Conservation (phyloP, 148 eudicot species). For the Cornus suecica region DNA sequence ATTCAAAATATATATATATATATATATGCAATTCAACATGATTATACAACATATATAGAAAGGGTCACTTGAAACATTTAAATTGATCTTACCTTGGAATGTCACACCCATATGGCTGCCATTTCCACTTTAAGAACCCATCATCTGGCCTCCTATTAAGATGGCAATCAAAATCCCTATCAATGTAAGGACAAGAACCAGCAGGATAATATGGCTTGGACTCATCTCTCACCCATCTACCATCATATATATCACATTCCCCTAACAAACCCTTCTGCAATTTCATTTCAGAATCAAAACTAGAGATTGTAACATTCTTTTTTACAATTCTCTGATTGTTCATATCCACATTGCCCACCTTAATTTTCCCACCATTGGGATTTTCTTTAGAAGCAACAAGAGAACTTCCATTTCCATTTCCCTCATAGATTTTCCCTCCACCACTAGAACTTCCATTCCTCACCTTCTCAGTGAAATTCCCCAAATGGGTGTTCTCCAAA, state of each 20-base stretch:
- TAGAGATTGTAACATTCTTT: background rate
- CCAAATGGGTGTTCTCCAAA: background rate
- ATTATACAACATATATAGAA: too few relatives aligned
- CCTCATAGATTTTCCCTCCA: background rate
- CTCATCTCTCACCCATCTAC: constrained; percentile 79
- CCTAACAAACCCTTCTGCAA: background rate
- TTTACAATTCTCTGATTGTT: too few relatives aligned
- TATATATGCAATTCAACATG: too few relatives aligned
- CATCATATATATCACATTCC: constrained; percentile 73
- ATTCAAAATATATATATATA: background rate
- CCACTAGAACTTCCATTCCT: background rate
- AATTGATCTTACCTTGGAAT: constrained; percentile 52
- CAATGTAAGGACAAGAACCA: constrained; percentile 75
- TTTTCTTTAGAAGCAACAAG: too few relatives aligned
- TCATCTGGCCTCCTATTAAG: constrained; percentile 69
- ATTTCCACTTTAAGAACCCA: constrained; percentile 65
- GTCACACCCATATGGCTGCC: constrained; percentile 81
- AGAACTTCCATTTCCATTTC: background rate
- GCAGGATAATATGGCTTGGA: constrained; percentile 59
- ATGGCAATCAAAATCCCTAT: constrained; percentile 75
- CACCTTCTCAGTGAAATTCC: background rate
- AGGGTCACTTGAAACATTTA: background rate
- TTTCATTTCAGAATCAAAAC: background rate
- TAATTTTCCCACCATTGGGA: too few relatives aligned
- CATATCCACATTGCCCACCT: background rate